Base-by-base conservation (phyloP, 1,284 basidiomycete species). In the Rhodotorula sp. region DNA sequence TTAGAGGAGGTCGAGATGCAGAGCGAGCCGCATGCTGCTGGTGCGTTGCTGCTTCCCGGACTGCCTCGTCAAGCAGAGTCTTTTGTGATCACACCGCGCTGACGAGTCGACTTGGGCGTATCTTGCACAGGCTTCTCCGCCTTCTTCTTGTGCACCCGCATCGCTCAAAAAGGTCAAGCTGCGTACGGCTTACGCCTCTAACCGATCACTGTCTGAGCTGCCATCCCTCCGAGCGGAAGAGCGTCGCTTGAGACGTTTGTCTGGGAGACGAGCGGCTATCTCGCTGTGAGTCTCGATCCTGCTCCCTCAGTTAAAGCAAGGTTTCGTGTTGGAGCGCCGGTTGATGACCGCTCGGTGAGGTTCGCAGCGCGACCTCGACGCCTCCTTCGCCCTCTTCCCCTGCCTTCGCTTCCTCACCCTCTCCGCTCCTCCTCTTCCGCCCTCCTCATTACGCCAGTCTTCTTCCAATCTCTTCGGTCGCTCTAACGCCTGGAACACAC, bases 21-120 rank as follows among this genome's bases (percentile, higher is more conserved):
- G 54, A 26, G 48, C 20, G 62, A 64, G 62, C 47, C 54, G 47
- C 62, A 64, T 28, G 47, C 62, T 10, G 26, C 20, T 15, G 62
- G 62, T 64, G 47, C 54, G 62, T 50, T 11, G 5, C 9, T 26
- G 22, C 24, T 11, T 44, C 11, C 34, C n/a, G 10, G 10, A 34
- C 26, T 16, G 20, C 22, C 40, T 13, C 15, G 24, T 26, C 34
- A 5, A 34, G 34, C 34, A 10, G 10, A 34, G 34, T 34, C 34
- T 10, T 34, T 5, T 10, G 34, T 10, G 34, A 34, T 34, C 34
- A n/a, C 10, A 10, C 34, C 34, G 34, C 10, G 34, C 34, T 34
- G 34, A 34, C 34, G 10, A 34, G 34, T 34, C 6, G 34, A 34
- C 6, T 34, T 34, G 5, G 7, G 10, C 22, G 2, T 7, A 11